Evolutionary conservation across 1,139 yeast genomes (phyloP), one percentile per base, ranked within the genome.

Genomic region (Spencermartinsiella ligniputridi): DNA sequence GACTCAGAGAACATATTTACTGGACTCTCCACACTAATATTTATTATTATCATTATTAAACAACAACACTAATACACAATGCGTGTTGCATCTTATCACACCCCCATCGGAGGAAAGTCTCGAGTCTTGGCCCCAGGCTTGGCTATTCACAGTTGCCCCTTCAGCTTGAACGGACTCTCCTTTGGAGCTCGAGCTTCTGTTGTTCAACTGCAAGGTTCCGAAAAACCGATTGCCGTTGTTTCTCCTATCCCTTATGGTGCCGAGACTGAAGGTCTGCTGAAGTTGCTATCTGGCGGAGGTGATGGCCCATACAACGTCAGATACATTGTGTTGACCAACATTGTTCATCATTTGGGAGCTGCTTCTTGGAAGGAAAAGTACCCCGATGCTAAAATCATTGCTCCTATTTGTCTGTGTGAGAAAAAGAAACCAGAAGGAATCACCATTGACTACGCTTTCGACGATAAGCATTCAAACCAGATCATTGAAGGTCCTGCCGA

Each of bases 121-220:
- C 68, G 81, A 48, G 63, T 68, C 35, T 61, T 80, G 35, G 64
- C 79, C 3, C 71, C 72, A 1, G 47, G 44, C 17, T 64, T 79
- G 6, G 74, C 71, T 33, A 68, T 76, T 37, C 75, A 81, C 17
- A 75, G 83, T 12, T 44, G 48, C 18, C 56, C 59, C 4, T 56
- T 57, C 40, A 30, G 41, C 22, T 39, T 55, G 13, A 39, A 40
- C 18, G 42, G 45, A 6, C 13, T 50, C 29, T 43, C 51, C 9
- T 19, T 54, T 34, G 90, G 89, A 20, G 81, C 76, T 15, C 68
- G 88, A 48, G 73, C 78, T 76, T 76, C 85, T 0, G 59, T 74
- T 4, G 56, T 74, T 42, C 61, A 61, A 25, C 62, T 79, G 47
- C 64, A 73, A 40, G 57, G 66, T 45, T 60, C 69, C 32, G 44